Percentiles rank a stretch among this genome's conserved stretches.
phyloP scores from a whole-genome alignment of 2,329 filamentous ascomycete genomes.

The Fonsecaea pedrosoi region DNA sequence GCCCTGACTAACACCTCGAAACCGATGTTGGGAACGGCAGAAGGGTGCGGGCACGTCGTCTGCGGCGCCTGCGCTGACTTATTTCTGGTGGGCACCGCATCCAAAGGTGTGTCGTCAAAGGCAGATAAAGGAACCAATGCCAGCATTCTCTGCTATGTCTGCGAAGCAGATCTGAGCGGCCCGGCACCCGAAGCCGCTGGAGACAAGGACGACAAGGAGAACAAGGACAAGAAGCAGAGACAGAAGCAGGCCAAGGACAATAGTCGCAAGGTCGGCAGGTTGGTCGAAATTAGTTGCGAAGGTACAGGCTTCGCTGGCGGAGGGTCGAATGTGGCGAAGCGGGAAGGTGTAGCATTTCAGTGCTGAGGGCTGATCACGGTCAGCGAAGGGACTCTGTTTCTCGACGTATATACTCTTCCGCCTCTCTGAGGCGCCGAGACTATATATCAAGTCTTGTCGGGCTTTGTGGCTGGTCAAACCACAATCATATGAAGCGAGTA shows the following conservation, averaged over 20 bases:
- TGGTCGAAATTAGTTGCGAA: conserved; percentile 82
- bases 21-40: conserved; percentile 78
- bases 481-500: background rate
- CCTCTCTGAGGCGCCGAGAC: background rate
- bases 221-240: conserved; percentile 41
- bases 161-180: conserved; percentile 74
- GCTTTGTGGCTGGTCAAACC: background rate
- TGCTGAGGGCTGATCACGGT: conserved; percentile 58
- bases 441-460: background rate
- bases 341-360: conserved; percentile 79
- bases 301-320: conserved; percentile 91
- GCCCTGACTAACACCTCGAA: conserved; percentile 79
- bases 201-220: conserved; percentile 6
- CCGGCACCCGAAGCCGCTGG: conserved; percentile 21
- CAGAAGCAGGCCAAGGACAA: conserved; percentile 47
- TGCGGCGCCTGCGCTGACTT: conserved; percentile 84
- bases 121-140: conserved; percentile 21
- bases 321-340: conserved; percentile 83
- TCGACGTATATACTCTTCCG: no score
- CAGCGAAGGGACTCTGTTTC: background rate
- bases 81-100: conserved; percentile 73
- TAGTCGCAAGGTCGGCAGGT: conserved; percentile 63
- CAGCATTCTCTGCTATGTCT: conserved; percentile 78
- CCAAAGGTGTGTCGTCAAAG: conserved; percentile 57
- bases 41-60: conserved; percentile 80